Conservation (phyloP, 805 yeast genomes). For the Nakazawaea ishiwadae region DNA sequence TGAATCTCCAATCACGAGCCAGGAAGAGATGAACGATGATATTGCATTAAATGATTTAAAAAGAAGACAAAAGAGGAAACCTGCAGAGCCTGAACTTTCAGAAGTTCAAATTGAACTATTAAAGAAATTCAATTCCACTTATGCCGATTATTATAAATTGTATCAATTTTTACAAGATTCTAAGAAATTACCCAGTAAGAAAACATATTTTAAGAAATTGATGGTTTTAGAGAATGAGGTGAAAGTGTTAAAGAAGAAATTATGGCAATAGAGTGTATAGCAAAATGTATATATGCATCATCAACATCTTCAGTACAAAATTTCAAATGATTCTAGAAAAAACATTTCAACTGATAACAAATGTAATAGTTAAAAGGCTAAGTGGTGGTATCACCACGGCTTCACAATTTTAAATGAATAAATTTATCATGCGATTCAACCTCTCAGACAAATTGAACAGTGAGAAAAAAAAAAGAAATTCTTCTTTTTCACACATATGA, state of each 20-base stretch:
- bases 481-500: too few species aligned
- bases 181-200: conserved; percentile 20
- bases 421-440: too few species aligned
- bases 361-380: too few species aligned
- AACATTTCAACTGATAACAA: too few species aligned
- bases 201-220: conserved; percentile 14
- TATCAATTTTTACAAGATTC: conserved; percentile 10
- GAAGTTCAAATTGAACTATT: background rate
- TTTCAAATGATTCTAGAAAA: background rate
- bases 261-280: conserved; percentile 6
- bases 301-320: too few species aligned
- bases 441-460: too few species aligned
- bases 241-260: background rate
- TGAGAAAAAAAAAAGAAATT: too few species aligned
- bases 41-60: conserved; percentile 4
- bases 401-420: too few species aligned
- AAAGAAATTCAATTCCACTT: background rate
- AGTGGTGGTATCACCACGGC: too few species aligned
- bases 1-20: conserved; percentile 9
- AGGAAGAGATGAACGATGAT: conserved; percentile 11
- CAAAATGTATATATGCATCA: conserved; percentile 11
- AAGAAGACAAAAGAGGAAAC: background rate
- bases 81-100: background rate
- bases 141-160: background rate
- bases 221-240: conserved; percentile 10